Conservation (phyloP, 805 yeast genomes). For the Wickerhamiella sorbophila region DNA sequence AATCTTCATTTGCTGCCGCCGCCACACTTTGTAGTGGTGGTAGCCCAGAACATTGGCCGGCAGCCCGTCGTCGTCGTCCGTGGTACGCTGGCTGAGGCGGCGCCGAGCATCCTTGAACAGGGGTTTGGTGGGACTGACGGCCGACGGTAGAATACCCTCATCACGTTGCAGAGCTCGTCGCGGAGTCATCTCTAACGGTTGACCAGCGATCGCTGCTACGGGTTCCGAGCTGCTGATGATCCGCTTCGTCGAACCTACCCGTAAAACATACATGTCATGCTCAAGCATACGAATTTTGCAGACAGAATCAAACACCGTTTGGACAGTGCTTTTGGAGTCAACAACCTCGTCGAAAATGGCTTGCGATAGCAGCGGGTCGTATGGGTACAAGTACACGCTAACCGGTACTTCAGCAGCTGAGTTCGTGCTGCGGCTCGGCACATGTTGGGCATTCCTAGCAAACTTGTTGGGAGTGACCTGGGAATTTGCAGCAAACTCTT, state of each 20-base stretch:
- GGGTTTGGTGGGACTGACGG: not conserved
- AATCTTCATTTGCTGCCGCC: conserved; percentile 76
- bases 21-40: conserved; percentile 74
- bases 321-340: conserved; percentile 13
- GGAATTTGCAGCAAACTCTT: conserved; percentile 22
- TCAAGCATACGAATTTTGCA: conserved; percentile 24
- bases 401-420: conserved; percentile 11
- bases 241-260: conserved; percentile 18
- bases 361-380: conserved; percentile 20
- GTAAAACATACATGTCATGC: conserved; percentile 20
- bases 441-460: not conserved
- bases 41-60: conserved; percentile 31
- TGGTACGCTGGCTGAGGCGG: not conserved
- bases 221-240: conserved; percentile 12
- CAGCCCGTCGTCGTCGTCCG: not conserved
- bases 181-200: conserved; percentile 31
- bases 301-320: conserved; percentile 19
- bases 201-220: conserved; percentile 10
- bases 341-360: conserved; percentile 20
- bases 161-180: conserved; percentile 22
- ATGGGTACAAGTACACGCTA: conserved; percentile 23
- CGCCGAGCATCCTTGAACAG: not conserved
- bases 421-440: conserved; percentile 1
- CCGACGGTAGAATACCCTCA: not conserved
- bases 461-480: conserved; percentile 23